Base-by-base conservation (phyloP, 495 filamentous ascomycete genomes). In the Geoglossum glabrum region DNA sequence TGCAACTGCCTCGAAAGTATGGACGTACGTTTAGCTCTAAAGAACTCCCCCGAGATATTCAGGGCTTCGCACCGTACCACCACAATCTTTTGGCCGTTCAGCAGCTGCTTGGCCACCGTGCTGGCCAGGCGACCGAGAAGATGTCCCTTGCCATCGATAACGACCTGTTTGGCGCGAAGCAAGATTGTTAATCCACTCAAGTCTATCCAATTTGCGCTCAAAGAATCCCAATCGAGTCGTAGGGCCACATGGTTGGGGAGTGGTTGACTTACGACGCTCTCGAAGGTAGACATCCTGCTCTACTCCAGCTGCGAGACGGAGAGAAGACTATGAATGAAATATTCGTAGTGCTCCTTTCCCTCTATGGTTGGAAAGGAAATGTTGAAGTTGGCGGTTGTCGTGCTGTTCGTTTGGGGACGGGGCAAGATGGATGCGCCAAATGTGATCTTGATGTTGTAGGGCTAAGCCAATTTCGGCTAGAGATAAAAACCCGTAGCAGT, bases 31-130 rank as follows among this genome's bases (percentile, higher is more conserved):
- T 98, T 98, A 67, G 90, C 83, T 69, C 92, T 87, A 84, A 97
- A 98, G 86, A 98, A 98, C 78, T 96, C 92, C 77, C 92, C 92
- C 67, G 92, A 98, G 81, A 98, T 97, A 82, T 97, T 97, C 70
- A 98, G 82, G 68, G 85, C 86, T 75, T 98, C 92, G 79, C 87
- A 95, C 79, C 92, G 87, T 71, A 98, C 93, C 61, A 98, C 83
- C 62, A 95, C 90, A 74, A 98, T 90, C 83, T 97, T 95, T 80
- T 97, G 93, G 71, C 92, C 92, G 73, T 86, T 93, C 68, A 98
- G 87, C 69, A 98, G 83, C 80, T 98, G 92, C 81, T 98, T 98
- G 71, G 92, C 93, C 68, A 98, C 90, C 71, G 86, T 96, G 74
- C 85, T 92, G 79, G 92, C 93, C 72, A 98, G 81, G 71, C 92